Evolutionary conservation across 2,329 filamentous ascomycete genomes (phyloP), one percentile per base, ranked within the genome.

Genomic region (Leptoxyphium fumago): DNA sequence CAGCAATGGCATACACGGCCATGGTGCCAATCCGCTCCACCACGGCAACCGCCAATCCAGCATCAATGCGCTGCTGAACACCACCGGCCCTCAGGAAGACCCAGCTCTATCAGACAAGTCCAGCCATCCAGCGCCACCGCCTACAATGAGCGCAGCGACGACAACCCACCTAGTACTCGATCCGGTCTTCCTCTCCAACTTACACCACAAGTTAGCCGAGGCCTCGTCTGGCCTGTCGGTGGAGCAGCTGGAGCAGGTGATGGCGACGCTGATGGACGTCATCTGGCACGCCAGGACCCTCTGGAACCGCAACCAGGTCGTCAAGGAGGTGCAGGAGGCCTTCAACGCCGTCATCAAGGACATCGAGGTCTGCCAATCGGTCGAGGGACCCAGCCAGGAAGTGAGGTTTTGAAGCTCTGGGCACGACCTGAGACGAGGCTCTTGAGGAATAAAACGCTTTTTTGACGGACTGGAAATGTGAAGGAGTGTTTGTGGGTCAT

Each of bases 231-330:
- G 84, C 1, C 84, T 84, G 61, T 84, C 81, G 0, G 84, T 98
- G 43, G 91, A 98, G 65, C 89, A 98, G 62, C 69, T 98, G 15
- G 89, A 96, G 68, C 89, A 96, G 63, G 80, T 95, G 60, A 88
- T 88, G 61, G 81, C 87, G 7, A 78, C 82, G 52, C 69, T 96
- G 50, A 96, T 96, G 89, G 83, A 89, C 48, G 78, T 80, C 50
- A 75, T 96, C 39, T 98, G 91, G 91, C 73, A 72, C 48, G 75
- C 74, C 47, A 75, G 87, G 41, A 73, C 77, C 40, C 80, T 93
- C 56, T 91, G 84, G 77, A 91, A 98, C 63, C 77, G 91, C 38
- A 80, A 78, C 54, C 72, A 73, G 53, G 87, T 94, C 11, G 71
- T 80, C 11, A 67, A 66, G 39, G 66, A 71, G 32, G 72, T 93